Evolutionary conservation across 176 grass and related monocot genomes (phyloP), one percentile per base, ranked within the genome.

Genomic region (Avena sativa): DNA sequence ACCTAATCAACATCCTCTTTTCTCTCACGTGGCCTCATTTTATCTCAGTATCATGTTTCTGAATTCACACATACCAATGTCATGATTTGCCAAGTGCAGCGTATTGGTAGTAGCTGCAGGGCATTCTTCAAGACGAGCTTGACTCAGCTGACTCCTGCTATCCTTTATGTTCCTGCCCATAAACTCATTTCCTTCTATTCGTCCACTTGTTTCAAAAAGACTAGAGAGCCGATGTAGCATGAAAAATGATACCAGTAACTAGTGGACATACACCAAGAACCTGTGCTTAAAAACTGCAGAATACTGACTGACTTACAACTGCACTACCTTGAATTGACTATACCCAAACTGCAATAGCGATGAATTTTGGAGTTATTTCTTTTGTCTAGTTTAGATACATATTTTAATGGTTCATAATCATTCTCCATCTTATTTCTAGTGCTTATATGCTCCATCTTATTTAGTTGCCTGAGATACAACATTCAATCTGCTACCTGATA

Each of bases 1-100:
- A 44, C 12, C 9, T 55, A 58, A 60, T 28, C 32, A 73, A 53
- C 17, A 23, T 72, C 47, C 51, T 52, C n/a, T 26, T 71, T n/a
- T 25, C 49, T 59, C 38, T 50, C 56, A 79, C 25, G 56, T 63
- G 21, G 56, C 81, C 36, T 71, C 52, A 77, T 77, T 49, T 81
- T 60, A 21, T 21, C 9, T 21, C 58, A 10, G 10, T 61, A 61
- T 7, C 58, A 61, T 61, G 20, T 61, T 61, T 61, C 20, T 23
- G 58, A n/a, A 61, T 61, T 61, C n/a, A 23, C 58, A 61, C 58
- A 61, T 61, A 61, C 20, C 23, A 26, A 11, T 28, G 10, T 61
- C 23, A 11, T 64, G 61, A 23, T 64, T 28, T 64, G 23, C 23
- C 23, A 64, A 25, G 61, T 36, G 65, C 0, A 5, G 28, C 15